Conservation (phyloP, 2,329 filamentous ascomycete genomes). For the Lachnellula suecica region DNA sequence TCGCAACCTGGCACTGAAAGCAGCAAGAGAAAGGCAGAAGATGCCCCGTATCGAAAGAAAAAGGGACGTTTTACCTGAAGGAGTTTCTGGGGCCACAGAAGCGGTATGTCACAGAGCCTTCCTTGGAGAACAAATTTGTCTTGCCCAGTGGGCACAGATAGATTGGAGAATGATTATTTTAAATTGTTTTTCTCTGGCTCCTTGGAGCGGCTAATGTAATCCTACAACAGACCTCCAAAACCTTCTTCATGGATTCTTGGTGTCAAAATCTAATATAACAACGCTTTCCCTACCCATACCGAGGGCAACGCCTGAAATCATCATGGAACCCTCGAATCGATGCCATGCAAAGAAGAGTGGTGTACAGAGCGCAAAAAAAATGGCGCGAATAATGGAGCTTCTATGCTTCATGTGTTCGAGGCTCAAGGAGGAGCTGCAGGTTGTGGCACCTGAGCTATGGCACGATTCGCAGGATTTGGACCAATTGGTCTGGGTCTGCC, state of each 20-base stretch:
- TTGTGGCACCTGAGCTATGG: constrained; percentile 17
- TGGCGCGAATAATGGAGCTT: constrained; percentile 5
- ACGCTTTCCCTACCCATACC: constrained; percentile 27
- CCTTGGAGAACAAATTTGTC: not conserved
- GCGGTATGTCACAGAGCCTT: constrained; percentile 15
- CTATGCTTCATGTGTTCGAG: not conserved
- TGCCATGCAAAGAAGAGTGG: constrained; percentile 24
- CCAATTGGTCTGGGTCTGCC: constrained; percentile 17
- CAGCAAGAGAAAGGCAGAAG: constrained; percentile 22
- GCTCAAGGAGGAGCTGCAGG: constrained; percentile 23
- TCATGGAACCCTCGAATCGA: constrained; percentile 20
- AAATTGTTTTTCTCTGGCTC: constrained; percentile 20
- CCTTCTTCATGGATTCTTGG: constrained; percentile 9
- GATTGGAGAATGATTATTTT: constrained; percentile 8
- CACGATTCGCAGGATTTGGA: constrained; percentile 23
- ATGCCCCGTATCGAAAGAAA: constrained; percentile 16
- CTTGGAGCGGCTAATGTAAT: constrained; percentile 23
- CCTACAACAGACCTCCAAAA: constrained; percentile 28
- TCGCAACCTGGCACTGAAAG: not conserved
- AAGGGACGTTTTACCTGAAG: constrained; percentile 21
- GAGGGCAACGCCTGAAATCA: constrained; percentile 30
- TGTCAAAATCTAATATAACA: constrained; percentile 21
- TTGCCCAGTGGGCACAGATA: constrained; percentile 2
- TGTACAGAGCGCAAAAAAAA: constrained; percentile 22
- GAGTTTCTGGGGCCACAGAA: not conserved